Evolutionary conservation across 192 early-diverging fungal genomes (phyloP), one percentile per base, ranked within the genome.

Genomic region (Backusella luteola): DNA sequence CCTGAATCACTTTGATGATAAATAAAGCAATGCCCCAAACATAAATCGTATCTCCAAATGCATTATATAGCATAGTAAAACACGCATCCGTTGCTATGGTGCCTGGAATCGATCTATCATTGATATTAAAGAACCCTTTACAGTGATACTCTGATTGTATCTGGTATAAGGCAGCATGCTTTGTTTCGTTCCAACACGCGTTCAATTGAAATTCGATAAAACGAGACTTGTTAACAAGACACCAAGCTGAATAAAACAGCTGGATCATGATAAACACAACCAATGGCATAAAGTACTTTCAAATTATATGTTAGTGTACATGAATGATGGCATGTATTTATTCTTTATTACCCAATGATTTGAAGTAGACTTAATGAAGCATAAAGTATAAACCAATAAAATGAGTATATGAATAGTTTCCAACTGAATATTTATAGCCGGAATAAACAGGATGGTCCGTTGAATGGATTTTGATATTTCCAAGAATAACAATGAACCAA

Each of bases 271-370:
- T 21, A 36, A 73, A 53, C 11, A 73, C 34, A 35, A n/a, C 52
- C 52, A 73, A 34, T 15, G 71, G 71, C 36, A 73, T 46, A 73
- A 59, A 38, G 4, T 73, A 73, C 71, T 73, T 29, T 42, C 32
- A 32, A 32, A 32, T 2, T 12, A 34, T 19, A 34, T 35, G 19
- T 36, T 67, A 6, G 35, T 67, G 34, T 32, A 67, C 4, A 68
- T 12, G 8, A 26, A 68, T 12, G 8, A 26, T 9, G 9, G 4
- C 0, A 35, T 19, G 7, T 36, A 6, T 17, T 5, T 34, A 1
- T 67, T 3, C 46, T 52, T 56, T 15, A 34, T 73, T 73, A 73
- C 71, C 71, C 71, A 73, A 34, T 73, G 44, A 52, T 52, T 73
- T 32, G 49, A 34, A 34, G 46, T 53, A 2, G 49, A 34, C 17